Evolutionary conservation across 768 basidiomycete genomes (phyloP).

Genomic region (Pisolithus marmoratus): DNA sequence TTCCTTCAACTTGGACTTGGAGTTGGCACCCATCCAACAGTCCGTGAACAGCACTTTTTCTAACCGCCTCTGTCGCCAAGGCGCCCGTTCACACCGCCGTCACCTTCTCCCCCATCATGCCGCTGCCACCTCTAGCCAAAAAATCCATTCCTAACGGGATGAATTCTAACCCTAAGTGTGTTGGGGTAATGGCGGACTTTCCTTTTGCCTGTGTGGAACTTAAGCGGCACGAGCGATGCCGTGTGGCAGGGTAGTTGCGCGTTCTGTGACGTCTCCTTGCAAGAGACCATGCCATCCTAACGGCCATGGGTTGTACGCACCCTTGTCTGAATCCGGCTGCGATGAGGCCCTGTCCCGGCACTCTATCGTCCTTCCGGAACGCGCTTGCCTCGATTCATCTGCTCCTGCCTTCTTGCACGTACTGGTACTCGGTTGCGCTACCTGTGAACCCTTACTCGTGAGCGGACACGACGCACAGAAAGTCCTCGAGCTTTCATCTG

Average conservation of each 20-base stretch:
- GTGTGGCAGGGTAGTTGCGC: slow-evolving; percentile 12
- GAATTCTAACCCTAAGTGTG: slow-evolving; percentile 59
- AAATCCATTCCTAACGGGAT: slow-evolving; percentile 43
- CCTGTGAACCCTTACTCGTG: slow-evolving; percentile 44
- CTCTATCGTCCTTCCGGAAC: slow-evolving; percentile 50
- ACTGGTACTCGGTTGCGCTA: slow-evolving; percentile 45
- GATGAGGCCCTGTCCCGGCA: slow-evolving; percentile 33
- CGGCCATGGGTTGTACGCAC: slow-evolving; percentile 15
- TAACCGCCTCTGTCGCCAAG: slow-evolving; percentile 43
- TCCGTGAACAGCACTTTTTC: slow-evolving; percentile 12
- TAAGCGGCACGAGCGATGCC: slow-evolving; percentile 14
- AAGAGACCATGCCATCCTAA: neutral
- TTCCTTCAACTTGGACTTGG: no score
- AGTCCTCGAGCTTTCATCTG: slow-evolving; percentile 19
- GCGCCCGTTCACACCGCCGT: slow-evolving; percentile 30
- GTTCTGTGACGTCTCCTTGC: slow-evolving; percentile 1
- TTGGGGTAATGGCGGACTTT: slow-evolving; percentile 28
- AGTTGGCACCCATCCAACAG: neutral
- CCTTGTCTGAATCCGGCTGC: slow-evolving; percentile 23
- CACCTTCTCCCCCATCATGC: slow-evolving; percentile 24
- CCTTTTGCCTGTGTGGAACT: slow-evolving; percentile 21
- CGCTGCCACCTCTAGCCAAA: slow-evolving; percentile 42
- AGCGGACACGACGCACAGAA: slow-evolving; percentile 19
- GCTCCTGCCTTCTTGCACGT: slow-evolving; percentile 19
- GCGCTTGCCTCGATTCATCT: slow-evolving; percentile 28